phyloP scores from a whole-genome alignment of 2,329 filamentous ascomycete species.

The Simplicillium aogashimaense region DNA sequence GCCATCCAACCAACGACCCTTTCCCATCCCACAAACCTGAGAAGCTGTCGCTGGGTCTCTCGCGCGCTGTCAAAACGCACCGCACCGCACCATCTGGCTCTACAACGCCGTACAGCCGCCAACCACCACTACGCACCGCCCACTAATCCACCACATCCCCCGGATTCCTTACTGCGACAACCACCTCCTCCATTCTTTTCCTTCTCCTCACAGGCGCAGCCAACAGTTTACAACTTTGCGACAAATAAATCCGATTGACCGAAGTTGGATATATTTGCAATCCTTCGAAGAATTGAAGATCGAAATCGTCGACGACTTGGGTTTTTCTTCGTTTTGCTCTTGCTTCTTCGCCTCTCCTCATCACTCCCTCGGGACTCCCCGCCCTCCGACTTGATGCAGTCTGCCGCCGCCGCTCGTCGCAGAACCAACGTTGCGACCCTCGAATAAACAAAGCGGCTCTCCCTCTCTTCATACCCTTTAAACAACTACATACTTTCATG shows the following conservation, averaged over 20 bases:
- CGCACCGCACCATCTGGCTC: constrained; percentile 2
- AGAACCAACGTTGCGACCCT: constrained; percentile 6
- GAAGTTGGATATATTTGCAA: neutral
- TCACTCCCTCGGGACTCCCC: neutral
- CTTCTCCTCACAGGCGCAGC: neutral
- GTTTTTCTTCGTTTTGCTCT: too few relatives aligned
- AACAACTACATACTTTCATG: constrained; percentile 29
- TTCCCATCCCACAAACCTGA: too few relatives aligned
- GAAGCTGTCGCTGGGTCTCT: too few relatives aligned
- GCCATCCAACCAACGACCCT: too few relatives aligned
- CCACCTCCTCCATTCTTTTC: neutral
- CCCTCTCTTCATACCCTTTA: too few relatives aligned
- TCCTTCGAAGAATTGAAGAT: neutral
- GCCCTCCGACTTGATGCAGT: neutral
- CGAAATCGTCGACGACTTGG: neutral
- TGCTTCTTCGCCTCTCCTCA: neutral
- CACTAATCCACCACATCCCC: neutral
- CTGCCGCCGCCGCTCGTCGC: neutral
- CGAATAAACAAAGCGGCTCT: too few relatives aligned
- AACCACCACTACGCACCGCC: neutral
- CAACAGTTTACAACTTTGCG: neutral
- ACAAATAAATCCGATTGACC: neutral
- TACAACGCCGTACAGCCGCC: too few relatives aligned
- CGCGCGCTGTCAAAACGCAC: too few relatives aligned
- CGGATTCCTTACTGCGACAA: neutral